Base-by-base conservation (phyloP, 768 basidiomycete species). In the Mycena vulgaris region DNA sequence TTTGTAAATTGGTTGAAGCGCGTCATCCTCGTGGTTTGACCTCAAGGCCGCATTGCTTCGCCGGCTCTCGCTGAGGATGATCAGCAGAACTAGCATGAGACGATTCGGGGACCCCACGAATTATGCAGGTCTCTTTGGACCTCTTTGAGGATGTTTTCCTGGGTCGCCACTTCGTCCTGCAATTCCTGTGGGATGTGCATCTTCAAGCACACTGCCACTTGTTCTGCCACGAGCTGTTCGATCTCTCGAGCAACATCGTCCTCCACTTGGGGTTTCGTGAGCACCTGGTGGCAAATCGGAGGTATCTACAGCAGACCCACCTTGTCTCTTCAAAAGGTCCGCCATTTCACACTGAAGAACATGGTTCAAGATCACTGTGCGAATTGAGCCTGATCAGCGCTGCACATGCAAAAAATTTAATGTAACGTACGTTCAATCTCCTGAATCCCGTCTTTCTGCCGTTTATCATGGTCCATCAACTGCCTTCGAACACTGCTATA, bases 41-140 rank as follows among this genome's bases (percentile, higher is more conserved):
- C 86, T 81, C 25, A 91, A 76, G 7, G 80, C 77, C 16, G 84
- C 83, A 73, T 92, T 92, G 14, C 82, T 79, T 7, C 89, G 85
- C 8, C 88, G 85, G 66, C 87, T 89, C 75, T 91, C 90, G 19
- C 90, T 92, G 75, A 13, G 30, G 47, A 60, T 35, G 57, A 16
- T 30, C 23, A 64, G 5, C 13, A 17, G 68, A 23, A 21, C 28
- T 19, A 42, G 5, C 27, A 16, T 13, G 5, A 8, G 2, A 21
- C 37, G 33, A 30, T 33, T 51, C 21, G 37, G 45, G n/a, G 30
- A 60, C 82, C 89, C 69, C 71, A 90, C 90, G 88, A 88, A 74
- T 91, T 90, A 72, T 89, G 86, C 13, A 91, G 79, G 13, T 83
- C 78, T 23, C 83, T 78, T 59, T 85, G 83, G 27, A 87, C 80